These are phyloP conservation scores for Scalesia atractyloides DNA, from an alignment of 129 eudicot species.

Conservation along the genomic window DNA sequence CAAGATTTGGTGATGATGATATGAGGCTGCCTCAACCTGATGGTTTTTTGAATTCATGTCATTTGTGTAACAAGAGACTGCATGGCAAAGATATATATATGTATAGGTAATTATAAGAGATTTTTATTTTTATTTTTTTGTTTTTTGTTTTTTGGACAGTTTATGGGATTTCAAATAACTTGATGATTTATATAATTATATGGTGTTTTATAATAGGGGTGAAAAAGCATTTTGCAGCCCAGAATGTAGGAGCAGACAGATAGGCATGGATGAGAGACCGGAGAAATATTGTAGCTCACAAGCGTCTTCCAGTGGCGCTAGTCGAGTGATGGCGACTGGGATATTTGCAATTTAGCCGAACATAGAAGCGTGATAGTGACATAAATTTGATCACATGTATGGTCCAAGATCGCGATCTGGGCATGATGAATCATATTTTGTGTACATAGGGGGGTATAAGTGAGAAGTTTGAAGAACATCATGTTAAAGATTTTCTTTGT, in stretches of 20 bases:
- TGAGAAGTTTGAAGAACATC: background rate
- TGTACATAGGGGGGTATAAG: constrained; percentile 6
- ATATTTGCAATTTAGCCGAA: constrained; percentile 53
- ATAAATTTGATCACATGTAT: constrained; percentile 22
- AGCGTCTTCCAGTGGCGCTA: constrained; percentile 45
- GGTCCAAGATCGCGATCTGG: background rate
- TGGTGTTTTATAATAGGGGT: constrained; percentile 51
- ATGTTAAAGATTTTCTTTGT: constrained; percentile 24
- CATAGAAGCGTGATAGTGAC: constrained; percentile 30
- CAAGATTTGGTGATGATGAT: constrained; percentile 41
- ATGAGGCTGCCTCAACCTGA: constrained; percentile 30
- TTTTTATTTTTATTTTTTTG: too few relatives aligned
- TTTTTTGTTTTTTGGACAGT: background rate
- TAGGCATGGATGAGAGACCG: constrained; percentile 62
- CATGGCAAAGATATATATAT: constrained; percentile 80
- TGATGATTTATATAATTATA: background rate
- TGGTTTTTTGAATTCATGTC: constrained; percentile 67
- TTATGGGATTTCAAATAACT: background rate
- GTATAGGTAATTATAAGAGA: constrained; percentile 61
- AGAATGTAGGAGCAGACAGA: constrained; percentile 73
- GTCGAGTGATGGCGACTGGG: constrained; percentile 47
- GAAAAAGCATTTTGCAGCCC: constrained; percentile 88
- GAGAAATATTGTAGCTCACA: constrained; percentile 50
- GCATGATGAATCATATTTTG: constrained; percentile 20
- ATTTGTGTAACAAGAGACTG: constrained; percentile 58